A percentile compares a stretch with the other conserved stretches of the same genome.
These are phyloP conservation scores for Ophiostoma sp. DNA, from an alignment of 2,329 filamentous ascomycete species.

Conservation along the genomic window DNA sequence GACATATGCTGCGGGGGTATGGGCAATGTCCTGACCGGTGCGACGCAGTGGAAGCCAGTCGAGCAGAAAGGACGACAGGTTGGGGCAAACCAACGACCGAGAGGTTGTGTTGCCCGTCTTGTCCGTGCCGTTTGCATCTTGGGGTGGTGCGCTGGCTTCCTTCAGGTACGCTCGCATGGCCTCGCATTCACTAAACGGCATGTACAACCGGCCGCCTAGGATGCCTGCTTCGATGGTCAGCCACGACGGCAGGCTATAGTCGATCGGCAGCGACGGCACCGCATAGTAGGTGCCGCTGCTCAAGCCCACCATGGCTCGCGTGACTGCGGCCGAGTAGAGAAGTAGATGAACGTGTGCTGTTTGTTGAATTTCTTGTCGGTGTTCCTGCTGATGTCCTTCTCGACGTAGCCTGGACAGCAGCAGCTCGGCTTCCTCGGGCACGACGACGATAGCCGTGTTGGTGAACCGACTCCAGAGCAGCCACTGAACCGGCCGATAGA, in stretches of 20 bases:
- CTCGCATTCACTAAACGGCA: conserved; percentile 45
- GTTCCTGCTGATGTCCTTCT: neutral
- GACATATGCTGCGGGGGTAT: conserved; percentile 56
- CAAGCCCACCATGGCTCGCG: conserved; percentile 55
- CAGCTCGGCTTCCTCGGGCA: conserved; percentile 57
- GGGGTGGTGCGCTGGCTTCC: conserved; percentile 11
- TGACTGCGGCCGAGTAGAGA: conserved; percentile 55
- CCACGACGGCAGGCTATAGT: conserved; percentile 45
- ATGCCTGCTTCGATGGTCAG: conserved; percentile 55
- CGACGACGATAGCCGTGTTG: conserved; percentile 50
- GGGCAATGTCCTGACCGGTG: conserved; percentile 49
- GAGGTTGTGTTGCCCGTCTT: neutral
- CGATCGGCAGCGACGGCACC: conserved; percentile 42
- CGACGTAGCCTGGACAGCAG: conserved; percentile 36
- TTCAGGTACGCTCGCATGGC: conserved; percentile 34
- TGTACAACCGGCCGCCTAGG: conserved; percentile 56
- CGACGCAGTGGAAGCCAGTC: conserved; percentile 53
- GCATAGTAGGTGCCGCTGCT: conserved; percentile 49
- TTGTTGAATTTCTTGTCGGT: neutral
- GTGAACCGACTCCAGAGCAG: conserved; percentile 48
- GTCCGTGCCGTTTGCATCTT: neutral
- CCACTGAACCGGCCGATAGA: conserved; percentile 40
- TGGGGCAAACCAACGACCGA: conserved; percentile 27
- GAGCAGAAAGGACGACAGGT: conserved; percentile 44
- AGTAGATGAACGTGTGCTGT: conserved; percentile 32